These are phyloP conservation scores for Fagus sylvatica DNA, from an alignment of 306 rosid genomes.

Conservation along the genomic window DNA sequence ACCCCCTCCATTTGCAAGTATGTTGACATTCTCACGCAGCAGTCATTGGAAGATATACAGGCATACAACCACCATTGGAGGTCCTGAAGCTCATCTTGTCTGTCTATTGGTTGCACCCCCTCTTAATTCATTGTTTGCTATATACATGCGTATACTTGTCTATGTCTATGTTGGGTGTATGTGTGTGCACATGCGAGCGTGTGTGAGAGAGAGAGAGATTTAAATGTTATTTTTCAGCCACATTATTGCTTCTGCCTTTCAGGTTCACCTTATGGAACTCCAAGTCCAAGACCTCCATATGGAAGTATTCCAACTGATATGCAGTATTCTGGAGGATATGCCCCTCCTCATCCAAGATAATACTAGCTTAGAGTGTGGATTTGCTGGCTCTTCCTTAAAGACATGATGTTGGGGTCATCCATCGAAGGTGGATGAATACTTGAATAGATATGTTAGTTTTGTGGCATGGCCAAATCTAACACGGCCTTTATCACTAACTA, in stretches of 20 bases:
- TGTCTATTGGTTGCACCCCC: no score
- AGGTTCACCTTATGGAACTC: conserved; percentile 42
- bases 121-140: not conserved
- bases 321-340: conserved; percentile 26
- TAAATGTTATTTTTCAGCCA: not conserved
- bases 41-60: not conserved
- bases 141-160: no score
- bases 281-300: conserved; percentile 28
- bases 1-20: conserved; percentile 1
- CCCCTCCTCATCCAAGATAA: conserved; percentile 33
- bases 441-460: not conserved
- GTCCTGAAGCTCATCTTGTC: not conserved
- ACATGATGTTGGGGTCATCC: not conserved
- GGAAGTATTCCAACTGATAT: conserved; percentile 25
- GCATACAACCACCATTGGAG: not conserved
- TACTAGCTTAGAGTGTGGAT: conserved; percentile 13
- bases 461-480: not conserved
- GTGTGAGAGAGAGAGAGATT: no score
- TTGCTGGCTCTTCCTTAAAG: conserved; percentile 5
- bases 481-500: not conserved
- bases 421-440: not conserved
- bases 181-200: no score
- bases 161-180: no score
- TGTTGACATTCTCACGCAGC: not conserved
- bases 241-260: conserved; percentile 23